These are phyloP conservation scores for Solanum arcanum DNA, from an alignment of 257 asterid genomes.

Conservation along the genomic window DNA sequence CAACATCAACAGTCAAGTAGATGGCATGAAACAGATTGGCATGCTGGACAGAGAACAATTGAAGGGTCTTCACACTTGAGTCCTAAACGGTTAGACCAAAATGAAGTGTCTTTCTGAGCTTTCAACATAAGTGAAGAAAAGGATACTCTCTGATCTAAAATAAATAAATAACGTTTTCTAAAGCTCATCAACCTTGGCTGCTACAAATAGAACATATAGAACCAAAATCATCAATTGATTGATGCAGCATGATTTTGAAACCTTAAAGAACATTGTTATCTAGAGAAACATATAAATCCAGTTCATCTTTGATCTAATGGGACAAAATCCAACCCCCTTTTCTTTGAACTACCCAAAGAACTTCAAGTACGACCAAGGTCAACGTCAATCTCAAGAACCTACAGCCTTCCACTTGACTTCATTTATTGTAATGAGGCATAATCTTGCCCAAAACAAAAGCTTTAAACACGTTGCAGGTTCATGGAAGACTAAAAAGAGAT, in stretches of 20 bases:
- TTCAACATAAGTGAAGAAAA: neutral
- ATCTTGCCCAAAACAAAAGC: neutral
- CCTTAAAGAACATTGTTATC: neutral
- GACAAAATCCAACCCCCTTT: neutral
- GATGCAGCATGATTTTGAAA: neutral
- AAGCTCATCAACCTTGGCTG: neutral
- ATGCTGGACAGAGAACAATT: neutral
- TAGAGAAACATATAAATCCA: neutral
- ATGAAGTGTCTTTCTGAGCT: neutral
- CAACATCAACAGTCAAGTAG: neutral
- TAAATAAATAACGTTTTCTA: neutral
- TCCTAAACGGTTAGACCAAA: neutral
- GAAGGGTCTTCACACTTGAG: neutral
- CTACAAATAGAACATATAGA: neutral
- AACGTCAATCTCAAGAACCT: neutral
- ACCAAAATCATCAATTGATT: neutral
- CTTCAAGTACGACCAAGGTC: neutral
- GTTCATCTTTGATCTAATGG: neutral
- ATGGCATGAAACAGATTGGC: neutral
- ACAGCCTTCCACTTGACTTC: neutral
- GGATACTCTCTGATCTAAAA: neutral
- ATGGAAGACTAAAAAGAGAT: neutral
- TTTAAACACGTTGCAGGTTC: neutral
- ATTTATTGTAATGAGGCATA: neutral
- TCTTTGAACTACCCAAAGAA: neutral